A percentile compares a stretch with the other conserved stretches of the same genome.
Evolutionary conservation across 371 early-diverging fungal species (phyloP).

Genomic region (Rhizomucor miehei): DNA sequence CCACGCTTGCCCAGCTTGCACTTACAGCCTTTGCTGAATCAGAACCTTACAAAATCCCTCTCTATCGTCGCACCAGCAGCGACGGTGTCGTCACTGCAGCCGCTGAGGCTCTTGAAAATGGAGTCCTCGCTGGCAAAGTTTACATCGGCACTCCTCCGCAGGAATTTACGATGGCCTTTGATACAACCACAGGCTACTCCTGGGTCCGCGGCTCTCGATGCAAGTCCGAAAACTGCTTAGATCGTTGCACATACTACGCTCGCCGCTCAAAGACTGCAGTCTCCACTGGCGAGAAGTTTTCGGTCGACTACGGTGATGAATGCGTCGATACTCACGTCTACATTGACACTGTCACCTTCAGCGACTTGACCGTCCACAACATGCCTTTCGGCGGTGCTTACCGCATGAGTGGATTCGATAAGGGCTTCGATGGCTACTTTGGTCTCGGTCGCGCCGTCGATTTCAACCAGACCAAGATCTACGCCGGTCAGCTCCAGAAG

Average conservation of each 20-base stretch:
- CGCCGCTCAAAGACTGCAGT: conserved; percentile 27
- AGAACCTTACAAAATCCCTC: conserved; percentile 37
- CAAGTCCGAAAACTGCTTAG: conserved; percentile 44
- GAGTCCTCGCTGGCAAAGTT: conserved; percentile 49
- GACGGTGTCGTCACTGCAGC: conserved; percentile 38
- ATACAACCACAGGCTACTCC: conserved; percentile 48
- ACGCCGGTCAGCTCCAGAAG: conserved; percentile 14
- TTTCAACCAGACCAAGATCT: conserved; percentile 25
- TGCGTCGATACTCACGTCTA: conserved; percentile 34
- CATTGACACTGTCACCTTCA: conserved; percentile 32
- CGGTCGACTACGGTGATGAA: conserved; percentile 37
- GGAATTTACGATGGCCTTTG: conserved; percentile 47
- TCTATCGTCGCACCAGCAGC: conserved; percentile 31
- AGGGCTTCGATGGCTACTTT: conserved; percentile 48
- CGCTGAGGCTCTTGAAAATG: conserved; percentile 38
- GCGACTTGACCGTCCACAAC: conserved; percentile 24
- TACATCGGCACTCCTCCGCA: conserved; percentile 45
- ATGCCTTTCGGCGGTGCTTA: conserved; percentile 49
- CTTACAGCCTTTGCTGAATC: conserved; percentile 30
- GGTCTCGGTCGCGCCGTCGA: conserved; percentile 43
- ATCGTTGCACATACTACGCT: conserved; percentile 34
- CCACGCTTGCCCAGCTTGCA: conserved; percentile 38
- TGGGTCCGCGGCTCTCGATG: conserved; percentile 53
- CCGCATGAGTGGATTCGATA: conserved; percentile 37
- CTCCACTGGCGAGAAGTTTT: conserved; percentile 28